A percentile compares a stretch with the other conserved stretches of the same genome.
These are phyloP conservation scores for Aureococcus anophagefferens DNA, from an alignment of 108 stramenopile species.

Conservation along the genomic window DNA sequence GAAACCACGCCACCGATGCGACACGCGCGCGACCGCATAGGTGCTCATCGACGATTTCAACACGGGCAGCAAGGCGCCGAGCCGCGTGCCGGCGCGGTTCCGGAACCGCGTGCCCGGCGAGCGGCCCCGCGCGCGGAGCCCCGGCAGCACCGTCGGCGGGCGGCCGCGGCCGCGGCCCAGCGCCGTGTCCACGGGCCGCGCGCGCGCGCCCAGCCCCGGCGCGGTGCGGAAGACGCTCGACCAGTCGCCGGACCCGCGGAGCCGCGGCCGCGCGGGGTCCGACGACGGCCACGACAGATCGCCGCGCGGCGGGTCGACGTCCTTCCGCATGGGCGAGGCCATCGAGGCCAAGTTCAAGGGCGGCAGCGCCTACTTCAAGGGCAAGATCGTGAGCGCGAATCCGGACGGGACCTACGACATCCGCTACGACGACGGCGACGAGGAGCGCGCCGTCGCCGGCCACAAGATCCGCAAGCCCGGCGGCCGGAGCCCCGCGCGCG, in stretches of 20 bases:
- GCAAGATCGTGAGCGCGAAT: conserved; percentile 12
- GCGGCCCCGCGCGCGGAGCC: neutral
- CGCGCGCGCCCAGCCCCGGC: no score
- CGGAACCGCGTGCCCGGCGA: neutral
- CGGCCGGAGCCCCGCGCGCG: no score
- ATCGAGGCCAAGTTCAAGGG: conserved; percentile 20
- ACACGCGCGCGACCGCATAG: no score
- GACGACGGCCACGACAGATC: no score
- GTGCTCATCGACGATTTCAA: no score
- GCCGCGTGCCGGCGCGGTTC: neutral
- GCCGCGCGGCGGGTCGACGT: neutral
- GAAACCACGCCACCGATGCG: no score
- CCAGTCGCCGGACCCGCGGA: no score
- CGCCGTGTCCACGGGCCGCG: neutral
- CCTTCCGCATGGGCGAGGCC: conserved; percentile 15
- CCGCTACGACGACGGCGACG: conserved; percentile 23
- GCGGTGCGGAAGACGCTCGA: no score
- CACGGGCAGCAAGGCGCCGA: no score
- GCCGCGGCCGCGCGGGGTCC: no score
- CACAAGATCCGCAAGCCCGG: conserved; percentile 20
- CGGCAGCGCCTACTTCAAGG: conserved; percentile 10
- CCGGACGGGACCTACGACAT: conserved; percentile 23
- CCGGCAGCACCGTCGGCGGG: neutral
- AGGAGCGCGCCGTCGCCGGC: neutral
- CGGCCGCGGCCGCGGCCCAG: neutral